phyloP scores from a whole-genome alignment of 108 stramenopile genomes.

The Pseudonitzschia multiseries region DNA sequence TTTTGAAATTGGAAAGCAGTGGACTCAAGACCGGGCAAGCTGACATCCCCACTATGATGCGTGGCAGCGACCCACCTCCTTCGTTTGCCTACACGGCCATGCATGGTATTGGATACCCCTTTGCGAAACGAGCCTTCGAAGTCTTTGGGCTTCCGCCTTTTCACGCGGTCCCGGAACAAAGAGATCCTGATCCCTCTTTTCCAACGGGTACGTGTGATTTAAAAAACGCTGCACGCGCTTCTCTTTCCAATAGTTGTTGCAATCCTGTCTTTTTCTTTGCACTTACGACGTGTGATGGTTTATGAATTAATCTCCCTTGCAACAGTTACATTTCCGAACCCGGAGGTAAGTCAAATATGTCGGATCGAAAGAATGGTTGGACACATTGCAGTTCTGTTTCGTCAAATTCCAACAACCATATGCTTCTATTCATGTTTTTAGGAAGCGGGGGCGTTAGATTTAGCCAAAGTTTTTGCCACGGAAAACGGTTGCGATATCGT shows the following conservation, averaged over 20 bases:
- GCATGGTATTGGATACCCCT: constrained; percentile 93
- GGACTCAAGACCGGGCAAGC: constrained; percentile 56
- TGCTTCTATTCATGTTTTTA: constrained; percentile 69
- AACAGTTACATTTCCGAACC: constrained; percentile 13
- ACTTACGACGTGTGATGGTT: background rate
- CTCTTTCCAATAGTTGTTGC: background rate
- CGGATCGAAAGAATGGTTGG: background rate
- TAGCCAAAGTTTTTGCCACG: constrained; percentile 78
- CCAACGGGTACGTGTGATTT: constrained; percentile 63
- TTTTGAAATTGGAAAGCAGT: constrained; percentile 51
- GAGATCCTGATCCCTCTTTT: constrained; percentile 89
- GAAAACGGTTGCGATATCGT: constrained; percentile 72
- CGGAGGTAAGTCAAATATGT: background rate
- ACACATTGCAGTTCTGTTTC: background rate
- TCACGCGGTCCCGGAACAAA: constrained; percentile 71
- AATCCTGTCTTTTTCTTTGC: background rate
- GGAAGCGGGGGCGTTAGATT: constrained; percentile 92
- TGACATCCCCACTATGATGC: background rate
- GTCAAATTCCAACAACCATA: background rate
- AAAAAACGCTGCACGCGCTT: no score
- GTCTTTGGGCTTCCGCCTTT: constrained; percentile 80
- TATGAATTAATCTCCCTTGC: background rate
- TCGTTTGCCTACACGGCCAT: constrained; percentile 92
- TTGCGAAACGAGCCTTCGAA: constrained; percentile 67
- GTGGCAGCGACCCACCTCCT: constrained; percentile 5